Evolutionary conservation across 2,329 filamentous ascomycete genomes (phyloP), one percentile per base, ranked within the genome.

Genomic region (Hypoxylon sp.): DNA sequence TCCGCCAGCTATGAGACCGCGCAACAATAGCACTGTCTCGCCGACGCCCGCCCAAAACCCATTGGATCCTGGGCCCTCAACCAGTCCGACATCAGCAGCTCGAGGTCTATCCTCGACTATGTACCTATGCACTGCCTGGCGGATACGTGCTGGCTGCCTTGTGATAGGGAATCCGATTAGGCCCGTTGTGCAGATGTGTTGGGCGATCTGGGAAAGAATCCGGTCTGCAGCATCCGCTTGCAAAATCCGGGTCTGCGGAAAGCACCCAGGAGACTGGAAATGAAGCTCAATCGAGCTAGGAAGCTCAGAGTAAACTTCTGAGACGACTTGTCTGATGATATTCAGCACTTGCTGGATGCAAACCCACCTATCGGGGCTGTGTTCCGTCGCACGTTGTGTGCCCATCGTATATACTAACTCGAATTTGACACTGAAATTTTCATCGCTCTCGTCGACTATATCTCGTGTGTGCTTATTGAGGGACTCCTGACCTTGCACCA

Each of bases 381-480:
- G 78, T 4, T 90, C 85, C 0, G 90, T 79, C 0, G 83, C 69
- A 1, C 75, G 72, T 63, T 89, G 86, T 0, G 74, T 65, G 0
- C 89, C 89, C 70, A 90, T 84, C 0, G 88, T 90, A 63, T 91
- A 91, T 1, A 91, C 80, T 0, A 91, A 75, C 71, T 91, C 87
- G 41, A 89, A 90, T 50, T 85, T 86, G 3, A 84, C 81, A 46
- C 82, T 87, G 46, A 91, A 86, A 59, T 87, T 87, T 62, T 91
- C 88, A 51, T 92, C 90, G 41, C 86, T 89, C 75, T 92, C 89
- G 62, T 91, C 89, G 0, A 91, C 80, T 1, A 92, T 81, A 65
- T 90, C 88, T 0, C 87, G 79, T 0, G 83, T 80, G 1, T 76
- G 65, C 0, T 53, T 13, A 30, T 85, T 76, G 1, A 90, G 78